A percentile compares a stretch with the other conserved stretches of the same genome.
Conservation (phyloP, 345 rosid species). For the Passiflora organensis region DNA sequence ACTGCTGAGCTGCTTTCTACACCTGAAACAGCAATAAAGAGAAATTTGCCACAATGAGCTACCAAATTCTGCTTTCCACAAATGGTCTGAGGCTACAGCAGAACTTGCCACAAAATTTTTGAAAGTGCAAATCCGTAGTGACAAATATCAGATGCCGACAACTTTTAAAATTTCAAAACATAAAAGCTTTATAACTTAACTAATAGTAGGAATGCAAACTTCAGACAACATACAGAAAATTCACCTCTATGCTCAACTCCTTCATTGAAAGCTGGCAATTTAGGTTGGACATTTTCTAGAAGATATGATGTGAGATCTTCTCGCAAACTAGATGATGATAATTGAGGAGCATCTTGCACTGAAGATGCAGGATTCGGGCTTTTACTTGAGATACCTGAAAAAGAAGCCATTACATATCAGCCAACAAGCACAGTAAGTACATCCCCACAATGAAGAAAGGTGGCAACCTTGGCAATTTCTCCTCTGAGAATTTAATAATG, state of each 20-base stretch:
- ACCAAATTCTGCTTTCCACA: not conserved
- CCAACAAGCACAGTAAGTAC: too few species aligned
- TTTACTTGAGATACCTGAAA: slow-evolving; percentile 13
- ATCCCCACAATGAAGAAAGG: too few species aligned
- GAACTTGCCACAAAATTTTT: not conserved
- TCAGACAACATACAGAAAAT: not conserved
- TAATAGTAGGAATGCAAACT: not conserved
- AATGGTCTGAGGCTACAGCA: not conserved
- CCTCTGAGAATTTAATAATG: not conserved
- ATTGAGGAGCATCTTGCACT: slow-evolving; percentile 11
- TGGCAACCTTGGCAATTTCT: too few species aligned
- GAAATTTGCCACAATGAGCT: not conserved
- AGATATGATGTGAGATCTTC: slow-evolving; percentile 13
- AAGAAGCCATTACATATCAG: slow-evolving; percentile 4
- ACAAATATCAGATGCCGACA: not conserved
- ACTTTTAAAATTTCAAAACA: not conserved
- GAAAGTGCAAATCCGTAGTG: not conserved
- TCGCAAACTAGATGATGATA: slow-evolving; percentile 2
- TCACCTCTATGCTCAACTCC: slow-evolving; percentile 20
- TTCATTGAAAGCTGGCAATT: not conserved
- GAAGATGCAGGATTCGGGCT: not conserved
- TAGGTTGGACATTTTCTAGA: slow-evolving; percentile 16
- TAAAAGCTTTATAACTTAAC: not conserved
- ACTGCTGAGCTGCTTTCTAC: not conserved
- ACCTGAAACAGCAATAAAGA: slow-evolving; percentile 12